Evolutionary conservation across 169 alveolate genomes (phyloP).

Genomic region (Plasmodium reichenowi): DNA sequence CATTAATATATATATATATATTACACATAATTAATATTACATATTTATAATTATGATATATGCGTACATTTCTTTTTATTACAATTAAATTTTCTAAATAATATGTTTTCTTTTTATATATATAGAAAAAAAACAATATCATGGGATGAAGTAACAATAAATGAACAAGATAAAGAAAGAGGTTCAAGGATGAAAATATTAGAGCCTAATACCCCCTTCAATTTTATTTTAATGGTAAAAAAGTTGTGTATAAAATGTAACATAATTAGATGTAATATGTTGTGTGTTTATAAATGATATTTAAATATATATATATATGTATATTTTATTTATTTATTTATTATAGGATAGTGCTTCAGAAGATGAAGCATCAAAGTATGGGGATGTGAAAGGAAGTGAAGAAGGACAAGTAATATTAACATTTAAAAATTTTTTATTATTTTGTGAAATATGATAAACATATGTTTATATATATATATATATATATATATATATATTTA

Average conservation of each 20-base stretch:
- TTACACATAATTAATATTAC: not conserved
- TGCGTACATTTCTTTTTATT: constrained; percentile 8
- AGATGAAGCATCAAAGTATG: constrained; percentile 74
- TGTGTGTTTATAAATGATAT: not conserved
- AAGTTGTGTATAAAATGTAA: too few relatives aligned
- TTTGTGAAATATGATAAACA: not conserved
- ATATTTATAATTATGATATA: not conserved
- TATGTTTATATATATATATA: not conserved
- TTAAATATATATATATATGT: not conserved
- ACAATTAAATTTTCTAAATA: not conserved
- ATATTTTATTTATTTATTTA: not conserved
- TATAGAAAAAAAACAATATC: constrained; percentile 81
- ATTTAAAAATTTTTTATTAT: not conserved
- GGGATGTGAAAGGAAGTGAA: constrained; percentile 61
- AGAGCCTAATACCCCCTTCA: constrained; percentile 89
- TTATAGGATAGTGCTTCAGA: constrained; percentile 77
- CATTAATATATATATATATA: constrained; percentile 6
- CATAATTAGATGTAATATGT: not conserved
- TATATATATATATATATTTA: not conserved
- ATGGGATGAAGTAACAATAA: constrained; percentile 89
- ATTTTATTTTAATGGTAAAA: constrained; percentile 80
- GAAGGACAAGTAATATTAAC: constrained; percentile 39
- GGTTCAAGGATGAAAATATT: constrained; percentile 88
- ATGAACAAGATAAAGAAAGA: constrained; percentile 89
- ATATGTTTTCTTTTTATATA: not conserved